These are phyloP conservation scores for Candida gorgasii DNA, from an alignment of 805 yeast genomes.

Conservation along the genomic window DNA sequence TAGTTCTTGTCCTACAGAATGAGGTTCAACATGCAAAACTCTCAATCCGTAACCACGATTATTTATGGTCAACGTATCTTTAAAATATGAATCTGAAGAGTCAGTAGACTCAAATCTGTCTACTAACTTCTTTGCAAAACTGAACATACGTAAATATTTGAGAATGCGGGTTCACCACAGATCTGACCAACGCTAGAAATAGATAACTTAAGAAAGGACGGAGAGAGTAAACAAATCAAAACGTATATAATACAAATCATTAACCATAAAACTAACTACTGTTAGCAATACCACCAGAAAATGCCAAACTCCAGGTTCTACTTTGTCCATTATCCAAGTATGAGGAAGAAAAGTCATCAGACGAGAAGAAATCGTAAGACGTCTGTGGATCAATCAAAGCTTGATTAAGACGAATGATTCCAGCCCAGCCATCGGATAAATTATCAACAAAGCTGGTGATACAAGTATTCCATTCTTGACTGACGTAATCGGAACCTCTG, in stretches of 20 bases:
- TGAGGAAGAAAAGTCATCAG: slow-evolving; percentile 21
- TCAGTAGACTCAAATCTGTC: slow-evolving; percentile 34
- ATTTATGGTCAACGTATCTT: slow-evolving; percentile 29
- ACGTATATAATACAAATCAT: slow-evolving; percentile 6
- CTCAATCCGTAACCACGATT: slow-evolving; percentile 45
- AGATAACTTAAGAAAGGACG: background rate
- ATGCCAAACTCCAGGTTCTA: slow-evolving; percentile 62
- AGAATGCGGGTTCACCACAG: background rate
- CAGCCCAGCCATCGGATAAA: slow-evolving; percentile 68
- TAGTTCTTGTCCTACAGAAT: slow-evolving; percentile 31
- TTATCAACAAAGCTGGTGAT: slow-evolving; percentile 44
- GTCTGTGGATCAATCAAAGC: slow-evolving; percentile 70
- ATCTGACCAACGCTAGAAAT: background rate
- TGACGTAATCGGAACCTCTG: slow-evolving; percentile 52
- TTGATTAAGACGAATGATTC: slow-evolving; percentile 69
- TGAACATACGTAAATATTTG: slow-evolving; percentile 31
- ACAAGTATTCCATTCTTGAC: slow-evolving; percentile 62
- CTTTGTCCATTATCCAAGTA: slow-evolving; percentile 65
- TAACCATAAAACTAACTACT: slow-evolving; percentile 11
- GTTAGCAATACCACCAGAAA: slow-evolving; percentile 50
- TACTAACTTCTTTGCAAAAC: slow-evolving; percentile 45
- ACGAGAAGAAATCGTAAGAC: slow-evolving; percentile 60
- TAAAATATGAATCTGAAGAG: slow-evolving; percentile 36
- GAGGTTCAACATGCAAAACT: slow-evolving; percentile 38
- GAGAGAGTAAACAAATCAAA: slow-evolving; percentile 1